A percentile compares a stretch with the other conserved stretches of the same genome.
Evolutionary conservation across 2,329 filamentous ascomycete genomes (phyloP).

Genomic region (Juglanconis oblonga): DNA sequence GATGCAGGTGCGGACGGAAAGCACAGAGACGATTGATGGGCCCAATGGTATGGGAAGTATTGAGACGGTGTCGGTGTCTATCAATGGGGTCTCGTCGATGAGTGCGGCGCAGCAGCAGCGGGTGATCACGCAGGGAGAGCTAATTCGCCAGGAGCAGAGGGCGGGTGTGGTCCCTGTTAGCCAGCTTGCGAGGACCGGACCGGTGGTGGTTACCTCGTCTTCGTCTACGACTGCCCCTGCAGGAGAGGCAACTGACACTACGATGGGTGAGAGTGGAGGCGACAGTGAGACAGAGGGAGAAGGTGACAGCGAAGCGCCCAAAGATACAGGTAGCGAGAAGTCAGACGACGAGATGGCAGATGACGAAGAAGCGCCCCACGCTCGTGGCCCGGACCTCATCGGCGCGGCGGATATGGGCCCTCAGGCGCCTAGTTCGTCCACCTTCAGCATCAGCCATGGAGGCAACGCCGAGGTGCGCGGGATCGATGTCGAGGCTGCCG

Average conservation of each 20-base stretch:
- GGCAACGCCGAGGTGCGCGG: slow-evolving; percentile 47
- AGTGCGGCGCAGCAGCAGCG: slow-evolving; percentile 34
- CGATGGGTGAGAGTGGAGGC: slow-evolving; percentile 15
- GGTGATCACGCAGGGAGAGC: slow-evolving; percentile 77
- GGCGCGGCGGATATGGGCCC: slow-evolving; percentile 85
- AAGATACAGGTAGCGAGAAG: slow-evolving; percentile 24
- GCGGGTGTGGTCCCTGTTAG: slow-evolving; percentile 72
- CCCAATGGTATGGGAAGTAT: slow-evolving; percentile 76
- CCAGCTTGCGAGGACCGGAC: slow-evolving; percentile 49
- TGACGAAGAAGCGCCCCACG: slow-evolving; percentile 70
- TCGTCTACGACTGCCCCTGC: background rate
- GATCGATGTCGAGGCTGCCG: slow-evolving; percentile 60
- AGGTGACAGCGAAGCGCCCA: slow-evolving; percentile 23
- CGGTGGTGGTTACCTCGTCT: slow-evolving; percentile 20
- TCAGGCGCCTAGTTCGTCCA: slow-evolving; percentile 48
- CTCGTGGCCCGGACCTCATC: slow-evolving; percentile 78
- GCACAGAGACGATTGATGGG: slow-evolving; percentile 76
- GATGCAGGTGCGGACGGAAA: slow-evolving; percentile 66
- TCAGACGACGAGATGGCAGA: slow-evolving; percentile 42
- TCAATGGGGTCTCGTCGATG: slow-evolving; percentile 65
- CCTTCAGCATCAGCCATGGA: slow-evolving; percentile 34
- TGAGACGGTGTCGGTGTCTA: slow-evolving; percentile 74
- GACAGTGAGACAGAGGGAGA: slow-evolving; percentile 23
- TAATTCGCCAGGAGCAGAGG: slow-evolving; percentile 82
- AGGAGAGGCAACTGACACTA: slow-evolving; percentile 18